Conservation (phyloP, 2,329 filamentous ascomycete species). For the Aspergillus aculeatinus region DNA sequence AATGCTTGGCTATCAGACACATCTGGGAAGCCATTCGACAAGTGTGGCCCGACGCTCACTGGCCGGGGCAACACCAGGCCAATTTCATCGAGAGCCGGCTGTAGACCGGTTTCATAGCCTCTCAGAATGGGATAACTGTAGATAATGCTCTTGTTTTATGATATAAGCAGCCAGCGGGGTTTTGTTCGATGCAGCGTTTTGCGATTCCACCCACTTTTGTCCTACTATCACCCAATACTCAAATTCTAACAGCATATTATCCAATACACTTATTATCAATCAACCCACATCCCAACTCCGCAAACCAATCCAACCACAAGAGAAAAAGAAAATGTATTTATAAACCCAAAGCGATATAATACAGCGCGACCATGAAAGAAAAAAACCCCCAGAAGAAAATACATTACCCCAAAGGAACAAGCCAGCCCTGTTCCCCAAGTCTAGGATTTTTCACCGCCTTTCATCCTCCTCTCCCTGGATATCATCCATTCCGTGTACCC, state of each 20-base stretch:
- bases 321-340: constrained; percentile 8
- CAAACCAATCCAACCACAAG: neutral
- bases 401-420: too few relatives aligned
- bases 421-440: too few relatives aligned
- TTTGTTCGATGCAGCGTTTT: constrained; percentile 8
- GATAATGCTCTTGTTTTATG: neutral
- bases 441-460: neutral
- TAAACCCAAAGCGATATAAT: constrained; percentile 9
- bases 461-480: too few relatives aligned
- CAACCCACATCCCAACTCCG: neutral
- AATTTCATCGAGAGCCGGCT: constrained; percentile 75
- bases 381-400: neutral
- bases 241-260: too few relatives aligned
- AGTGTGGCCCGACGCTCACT: constrained; percentile 87
- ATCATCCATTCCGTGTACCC: neutral
- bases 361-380: constrained; percentile 4
- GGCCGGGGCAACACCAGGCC: constrained; percentile 71
- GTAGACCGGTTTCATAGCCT: constrained; percentile 41
- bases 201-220: neutral
- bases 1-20: constrained; percentile 54
- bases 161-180: neutral
- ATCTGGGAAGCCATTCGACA: constrained; percentile 91
- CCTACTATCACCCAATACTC: too few relatives aligned
- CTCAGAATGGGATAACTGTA: neutral
- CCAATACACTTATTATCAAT: too few relatives aligned